Conservation (phyloP, 352 stramenopile genomes). For the Pythium rishiriense region DNA sequence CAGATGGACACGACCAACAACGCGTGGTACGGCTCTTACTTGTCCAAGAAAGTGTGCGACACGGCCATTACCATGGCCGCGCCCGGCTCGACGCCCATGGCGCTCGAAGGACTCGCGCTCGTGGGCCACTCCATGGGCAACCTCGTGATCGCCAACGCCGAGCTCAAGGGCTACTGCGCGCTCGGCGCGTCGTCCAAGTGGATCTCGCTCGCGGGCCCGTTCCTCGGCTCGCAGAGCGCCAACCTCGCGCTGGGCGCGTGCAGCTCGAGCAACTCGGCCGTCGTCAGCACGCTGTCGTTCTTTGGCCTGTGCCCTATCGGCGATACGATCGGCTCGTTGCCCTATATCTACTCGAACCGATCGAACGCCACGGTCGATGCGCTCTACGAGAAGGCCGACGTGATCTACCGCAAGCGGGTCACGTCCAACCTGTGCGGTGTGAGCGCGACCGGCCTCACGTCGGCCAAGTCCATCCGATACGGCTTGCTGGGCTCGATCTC, state of each 20-base stretch:
- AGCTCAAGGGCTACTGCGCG: constrained; percentile 22
- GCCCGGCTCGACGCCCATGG: constrained; percentile 16
- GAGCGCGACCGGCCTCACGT: constrained; percentile 18
- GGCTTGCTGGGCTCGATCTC: neutral
- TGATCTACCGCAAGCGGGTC: constrained; percentile 4
- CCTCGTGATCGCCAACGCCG: constrained; percentile 24
- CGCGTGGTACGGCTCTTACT: constrained; percentile 24
- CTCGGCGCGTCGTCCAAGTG: constrained; percentile 26
- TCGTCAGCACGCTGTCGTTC: neutral
- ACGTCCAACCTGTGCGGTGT: constrained; percentile 30
- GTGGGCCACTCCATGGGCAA: constrained; percentile 41
- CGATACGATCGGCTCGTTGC: neutral
- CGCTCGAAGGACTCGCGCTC: constrained; percentile 9
- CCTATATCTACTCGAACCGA: neutral
- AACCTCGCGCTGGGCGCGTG: constrained; percentile 2
- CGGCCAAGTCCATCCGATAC: neutral
- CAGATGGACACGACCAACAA: constrained; percentile 31
- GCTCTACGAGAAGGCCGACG: constrained; percentile 16
- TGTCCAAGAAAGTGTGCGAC: constrained; percentile 29
- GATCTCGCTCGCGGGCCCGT: constrained; percentile 31
- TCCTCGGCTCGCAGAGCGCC: constrained; percentile 22
- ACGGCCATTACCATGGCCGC: constrained; percentile 20
- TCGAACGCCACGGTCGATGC: constrained; percentile 3
- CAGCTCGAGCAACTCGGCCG: neutral
- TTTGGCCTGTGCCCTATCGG: constrained; percentile 7